Base-by-base conservation (phyloP, 192 early-diverging fungal species). In the Entomortierella parvispora region DNA sequence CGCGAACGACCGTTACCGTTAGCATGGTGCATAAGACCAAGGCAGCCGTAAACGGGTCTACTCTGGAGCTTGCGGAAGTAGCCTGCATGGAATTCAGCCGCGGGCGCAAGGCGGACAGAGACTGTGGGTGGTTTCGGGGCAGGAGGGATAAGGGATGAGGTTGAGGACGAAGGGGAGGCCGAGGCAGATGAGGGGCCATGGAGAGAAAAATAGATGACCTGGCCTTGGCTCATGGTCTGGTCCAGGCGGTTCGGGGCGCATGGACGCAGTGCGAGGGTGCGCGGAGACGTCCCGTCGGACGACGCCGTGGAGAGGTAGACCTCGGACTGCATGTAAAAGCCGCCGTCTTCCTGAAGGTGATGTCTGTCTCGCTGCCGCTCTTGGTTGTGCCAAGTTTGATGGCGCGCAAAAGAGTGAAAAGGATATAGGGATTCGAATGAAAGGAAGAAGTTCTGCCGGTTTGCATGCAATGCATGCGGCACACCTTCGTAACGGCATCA, bases 31-130 rank as follows among this genome's bases (percentile, higher is more conserved):
- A 88, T 84, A 7, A 87, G 55, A 11, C 87, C 86, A 17, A 89
- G 72, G 50, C 85, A 87, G 3, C 87, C 87, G 81, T 83, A 87
- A 18, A 87, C 76, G 11, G 81, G 80, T 11, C 79, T 71, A n/a
- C 50, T 63, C 31, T 83, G 75, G 3, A 83, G 57, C 46, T 83
- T 84, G 34, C 66, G 69, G 60, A 75, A 87, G 48, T 68, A 52
- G 12, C 72, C 60, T 37, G 68, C 34, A 20, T 84, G 69, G 48
- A 87, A 84, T 23, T 78, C 77, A 2, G 75, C 40, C 11, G 81
- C 48, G 17, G 68, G 58, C 56, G 64, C 65, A 49, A 81, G 62
- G 22, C 76, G 37, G 37, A 81, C 80, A 43, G 67, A 53, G 76
- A 76, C 65, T 59, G n/a, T n/a, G n/a, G n/a, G n/a, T n/a, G n/a